Evolutionary conservation across 2,329 filamentous ascomycete species (phyloP).

Genomic region (Calcarisporium arbuscula): DNA sequence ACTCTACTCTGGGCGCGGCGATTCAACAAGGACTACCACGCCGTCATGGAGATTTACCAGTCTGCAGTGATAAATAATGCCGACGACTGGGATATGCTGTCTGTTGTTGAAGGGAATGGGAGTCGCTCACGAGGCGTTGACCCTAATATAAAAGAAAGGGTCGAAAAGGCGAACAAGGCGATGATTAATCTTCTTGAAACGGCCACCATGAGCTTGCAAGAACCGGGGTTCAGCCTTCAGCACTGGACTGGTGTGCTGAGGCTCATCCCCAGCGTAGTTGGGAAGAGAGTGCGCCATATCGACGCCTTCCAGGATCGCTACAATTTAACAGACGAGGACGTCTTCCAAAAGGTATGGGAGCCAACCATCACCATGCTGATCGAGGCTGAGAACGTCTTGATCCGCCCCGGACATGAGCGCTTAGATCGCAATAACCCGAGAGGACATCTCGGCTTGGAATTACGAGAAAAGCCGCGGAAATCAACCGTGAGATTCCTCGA

Average conservation of each 20-base stretch:
- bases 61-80: slow-evolving; percentile 13
- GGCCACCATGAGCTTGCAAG: neutral
- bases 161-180: slow-evolving; percentile 2
- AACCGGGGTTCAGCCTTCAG: slow-evolving; percentile 1
- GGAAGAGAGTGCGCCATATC: neutral
- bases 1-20: slow-evolving; percentile 21
- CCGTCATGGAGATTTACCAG: slow-evolving; percentile 11
- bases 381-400: neutral
- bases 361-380: slow-evolving; percentile 4
- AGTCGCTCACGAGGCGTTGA: too few relatives aligned
- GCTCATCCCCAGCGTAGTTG: neutral
- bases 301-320: slow-evolving; percentile 3
- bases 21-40: slow-evolving; percentile 20
- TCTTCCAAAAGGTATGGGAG: slow-evolving; percentile 4
- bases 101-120: neutral
- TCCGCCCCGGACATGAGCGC: neutral
- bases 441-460: neutral
- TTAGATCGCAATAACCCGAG: neutral
- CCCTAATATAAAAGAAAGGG: neutral
- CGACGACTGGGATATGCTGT: slow-evolving; percentile 8
- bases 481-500: slow-evolving; percentile 4
- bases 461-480: neutral
- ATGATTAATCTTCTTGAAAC: slow-evolving; percentile 2
- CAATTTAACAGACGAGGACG: slow-evolving; percentile 2
- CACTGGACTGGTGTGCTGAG: neutral